Conservation (phyloP, 371 early-diverging fungal genomes). For the Saksenaea oblongispora region DNA sequence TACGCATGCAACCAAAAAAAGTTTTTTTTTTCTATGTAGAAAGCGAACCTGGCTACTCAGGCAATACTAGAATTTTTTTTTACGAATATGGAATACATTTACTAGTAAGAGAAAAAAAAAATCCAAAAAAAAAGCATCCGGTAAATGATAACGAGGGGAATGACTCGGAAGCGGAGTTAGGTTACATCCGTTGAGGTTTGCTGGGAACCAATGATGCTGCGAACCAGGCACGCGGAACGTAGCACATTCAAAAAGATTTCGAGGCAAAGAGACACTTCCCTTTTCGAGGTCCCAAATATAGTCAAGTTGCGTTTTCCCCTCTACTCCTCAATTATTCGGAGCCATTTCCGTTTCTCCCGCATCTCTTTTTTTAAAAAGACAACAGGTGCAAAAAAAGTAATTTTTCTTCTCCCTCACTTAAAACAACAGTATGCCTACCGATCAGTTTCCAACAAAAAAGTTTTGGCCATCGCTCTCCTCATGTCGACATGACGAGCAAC, state of each 20-base stretch:
- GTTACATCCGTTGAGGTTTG: neutral
- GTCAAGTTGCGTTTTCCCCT: neutral
- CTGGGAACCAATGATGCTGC: conserved; percentile 6
- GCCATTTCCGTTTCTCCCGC: conserved; percentile 1
- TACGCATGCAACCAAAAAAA: too few relatives aligned
- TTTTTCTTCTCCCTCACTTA: neutral
- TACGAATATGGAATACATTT: neutral
- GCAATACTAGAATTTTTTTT: neutral
- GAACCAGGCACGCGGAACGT: conserved; percentile 4
- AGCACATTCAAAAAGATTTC: neutral
- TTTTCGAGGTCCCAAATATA: neutral
- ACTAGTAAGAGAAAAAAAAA: neutral
- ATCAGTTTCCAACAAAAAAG: neutral
- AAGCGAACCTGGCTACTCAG: neutral
- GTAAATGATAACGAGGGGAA: neutral
- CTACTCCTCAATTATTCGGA: neutral
- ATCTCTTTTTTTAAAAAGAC: neutral
- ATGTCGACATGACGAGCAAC: neutral
- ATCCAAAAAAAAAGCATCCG: neutral
- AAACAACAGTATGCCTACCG: neutral
- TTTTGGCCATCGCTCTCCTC: conserved; percentile 1
- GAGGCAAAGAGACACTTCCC: neutral
- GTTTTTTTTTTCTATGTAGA: too few relatives aligned
- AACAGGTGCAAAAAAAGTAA: neutral
- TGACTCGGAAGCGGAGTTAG: conserved; percentile 1